Percentiles rank a stretch among this genome's conserved stretches.
phyloP scores from a whole-genome alignment of 306 rosid genomes.

The Corylus heterophylla region DNA sequence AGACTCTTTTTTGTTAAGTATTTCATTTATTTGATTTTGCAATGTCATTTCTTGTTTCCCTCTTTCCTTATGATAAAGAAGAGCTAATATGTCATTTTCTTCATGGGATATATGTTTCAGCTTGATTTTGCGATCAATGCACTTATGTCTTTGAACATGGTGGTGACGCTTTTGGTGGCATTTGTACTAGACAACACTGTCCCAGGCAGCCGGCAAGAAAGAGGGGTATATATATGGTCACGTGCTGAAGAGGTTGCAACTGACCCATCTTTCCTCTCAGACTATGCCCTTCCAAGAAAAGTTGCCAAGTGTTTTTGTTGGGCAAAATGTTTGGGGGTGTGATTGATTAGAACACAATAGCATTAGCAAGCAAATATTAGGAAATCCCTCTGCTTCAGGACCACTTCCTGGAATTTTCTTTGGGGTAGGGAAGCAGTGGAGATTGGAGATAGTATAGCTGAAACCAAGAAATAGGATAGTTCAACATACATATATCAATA shows the following conservation, averaged over 20 bases:
- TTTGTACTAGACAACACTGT: slow-evolving; percentile 81
- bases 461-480: background rate
- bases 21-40: background rate
- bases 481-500: slow-evolving; percentile 8
- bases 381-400: background rate
- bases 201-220: slow-evolving; percentile 77
- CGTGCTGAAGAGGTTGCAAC: slow-evolving; percentile 49
- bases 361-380: background rate
- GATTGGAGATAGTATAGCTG: background rate
- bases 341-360: slow-evolving; percentile 11
- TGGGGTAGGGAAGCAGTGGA: slow-evolving; percentile 4
- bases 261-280: slow-evolving; percentile 61
- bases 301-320: slow-evolving; percentile 45
- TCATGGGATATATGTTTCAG: slow-evolving; percentile 44
- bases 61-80: slow-evolving; percentile 1
- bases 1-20: background rate
- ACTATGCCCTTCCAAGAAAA: slow-evolving; percentile 68
- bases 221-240: slow-evolving; percentile 82
- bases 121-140: slow-evolving; percentile 85
- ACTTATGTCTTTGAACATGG: slow-evolving; percentile 90
- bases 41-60: background rate
- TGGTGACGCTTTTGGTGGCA: slow-evolving; percentile 78
- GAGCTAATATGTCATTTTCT: slow-evolving; percentile 33
- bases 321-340: slow-evolving; percentile 53
- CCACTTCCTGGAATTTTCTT: slow-evolving; percentile 14